phyloP scores from a whole-genome alignment of 352 stramenopile genomes.

The Globisporangium orthogonon region DNA sequence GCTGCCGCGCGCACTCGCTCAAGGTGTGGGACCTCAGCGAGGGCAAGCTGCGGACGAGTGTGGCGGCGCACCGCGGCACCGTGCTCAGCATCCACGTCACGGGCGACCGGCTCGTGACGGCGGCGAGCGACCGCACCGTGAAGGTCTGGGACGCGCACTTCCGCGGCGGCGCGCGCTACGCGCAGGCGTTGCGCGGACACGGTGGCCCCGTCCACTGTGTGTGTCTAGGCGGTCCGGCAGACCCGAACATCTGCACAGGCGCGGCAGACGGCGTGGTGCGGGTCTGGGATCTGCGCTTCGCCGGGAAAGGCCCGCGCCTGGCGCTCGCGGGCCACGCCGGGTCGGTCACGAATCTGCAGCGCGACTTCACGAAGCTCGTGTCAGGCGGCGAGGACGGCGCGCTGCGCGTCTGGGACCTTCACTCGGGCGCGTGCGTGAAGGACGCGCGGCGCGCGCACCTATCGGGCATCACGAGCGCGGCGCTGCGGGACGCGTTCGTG shows the following conservation, averaged over 20 bases:
- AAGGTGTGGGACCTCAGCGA: slow-evolving; percentile 65
- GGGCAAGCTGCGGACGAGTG: slow-evolving; percentile 45
- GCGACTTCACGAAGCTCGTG: slow-evolving; percentile 77
- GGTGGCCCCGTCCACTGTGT: slow-evolving; percentile 64
- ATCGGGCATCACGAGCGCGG: slow-evolving; percentile 59
- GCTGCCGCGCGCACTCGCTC: slow-evolving; percentile 42
- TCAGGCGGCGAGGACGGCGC: slow-evolving; percentile 70
- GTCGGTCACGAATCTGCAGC: slow-evolving; percentile 55
- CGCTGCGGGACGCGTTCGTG: slow-evolving; percentile 53
- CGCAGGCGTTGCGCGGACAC: slow-evolving; percentile 56
- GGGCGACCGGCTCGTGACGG: slow-evolving; percentile 62
- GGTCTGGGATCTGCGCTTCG: slow-evolving; percentile 79
- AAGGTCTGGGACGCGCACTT: slow-evolving; percentile 81
- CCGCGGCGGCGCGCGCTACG: slow-evolving; percentile 33
- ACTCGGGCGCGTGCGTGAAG: slow-evolving; percentile 61
- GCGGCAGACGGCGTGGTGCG: slow-evolving; percentile 66
- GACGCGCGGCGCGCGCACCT: slow-evolving; percentile 39
- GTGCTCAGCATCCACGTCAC: slow-evolving; percentile 69
- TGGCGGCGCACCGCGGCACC: slow-evolving; percentile 43
- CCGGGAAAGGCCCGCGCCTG: slow-evolving; percentile 58
- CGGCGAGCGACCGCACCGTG: slow-evolving; percentile 61
- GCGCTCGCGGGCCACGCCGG: slow-evolving; percentile 44
- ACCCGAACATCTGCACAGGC: slow-evolving; percentile 75
- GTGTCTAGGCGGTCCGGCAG: slow-evolving; percentile 58
- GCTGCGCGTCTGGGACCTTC: slow-evolving; percentile 74